Conservation (phyloP, 2,329 filamentous ascomycete species). For the Chalara sp. region DNA sequence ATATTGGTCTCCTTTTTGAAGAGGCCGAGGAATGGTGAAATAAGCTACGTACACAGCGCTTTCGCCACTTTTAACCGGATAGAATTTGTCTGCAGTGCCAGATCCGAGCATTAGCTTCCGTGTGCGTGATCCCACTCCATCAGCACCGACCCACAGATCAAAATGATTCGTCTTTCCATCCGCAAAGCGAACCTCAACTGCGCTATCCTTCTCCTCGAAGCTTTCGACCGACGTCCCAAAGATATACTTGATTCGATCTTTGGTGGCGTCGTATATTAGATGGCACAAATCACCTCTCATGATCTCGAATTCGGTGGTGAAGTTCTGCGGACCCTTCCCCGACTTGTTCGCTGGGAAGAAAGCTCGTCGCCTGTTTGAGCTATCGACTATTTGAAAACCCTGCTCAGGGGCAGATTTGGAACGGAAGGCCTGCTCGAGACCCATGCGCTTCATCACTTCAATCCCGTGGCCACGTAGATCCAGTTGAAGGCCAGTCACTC, state of each 20-base stretch:
- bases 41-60: constrained; percentile 26
- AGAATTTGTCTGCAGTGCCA: constrained; percentile 13
- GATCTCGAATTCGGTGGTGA: constrained; percentile 40
- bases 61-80: constrained; percentile 11
- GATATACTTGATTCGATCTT: constrained; percentile 21
- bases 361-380: constrained; percentile 30
- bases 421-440: constrained; percentile 37
- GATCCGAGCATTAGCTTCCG: constrained; percentile 33
- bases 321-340: constrained; percentile 20
- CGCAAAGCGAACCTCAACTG: constrained; percentile 25
- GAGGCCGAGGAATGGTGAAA: constrained; percentile 28
- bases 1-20: constrained; percentile 26
- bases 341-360: constrained; percentile 31
- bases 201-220: constrained; percentile 17
- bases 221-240: constrained; percentile 25
- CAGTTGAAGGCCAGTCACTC: constrained; percentile 43
- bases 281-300: constrained; percentile 35
- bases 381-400: constrained; percentile 38
- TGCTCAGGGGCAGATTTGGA: constrained; percentile 37
- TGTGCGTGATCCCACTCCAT: constrained; percentile 44
- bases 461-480: constrained; percentile 47
- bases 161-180: constrained; percentile 18
- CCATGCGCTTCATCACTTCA: constrained; percentile 44
- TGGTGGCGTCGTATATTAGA: constrained; percentile 32
- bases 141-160: constrained; percentile 48